Base-by-base conservation (phyloP, 306 rosid genomes). In the Cucumis hystrix region DNA sequence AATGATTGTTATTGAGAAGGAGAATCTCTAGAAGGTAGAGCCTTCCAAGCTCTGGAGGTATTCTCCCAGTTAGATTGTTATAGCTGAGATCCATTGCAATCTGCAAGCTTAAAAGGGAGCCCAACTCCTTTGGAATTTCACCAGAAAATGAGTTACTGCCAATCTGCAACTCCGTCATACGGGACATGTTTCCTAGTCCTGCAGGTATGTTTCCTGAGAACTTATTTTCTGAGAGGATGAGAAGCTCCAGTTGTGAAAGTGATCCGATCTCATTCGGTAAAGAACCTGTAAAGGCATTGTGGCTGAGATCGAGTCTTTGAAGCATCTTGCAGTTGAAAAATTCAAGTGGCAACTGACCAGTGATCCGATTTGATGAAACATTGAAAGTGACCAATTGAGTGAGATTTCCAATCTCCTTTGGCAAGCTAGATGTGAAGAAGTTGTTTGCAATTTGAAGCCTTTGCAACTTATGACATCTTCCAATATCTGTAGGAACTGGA, bases 271-370 rank as follows among this genome's bases (percentile, higher is more conserved):
- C 92, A 79, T 76, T 55, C 3, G 96, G 99, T 78, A 96, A 85
- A 76, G 89, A 77, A 60, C 84, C 90, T 6, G 61, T 54, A 54
- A 96, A 92, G 77, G 77, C 84, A 67, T 96, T 96, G 49, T 40
- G 79, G 74, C 99, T 91, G 79, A 96, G 90, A 80, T 96, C 99
- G 14, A 96, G 97, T 58, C 99, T 87, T 66, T 96, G 99, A 65
- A 96, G 97, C 89, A 17, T 88, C 83, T 78, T 84, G 82, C 98
- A 92, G 56, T 84, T 83, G 74, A 89, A 76, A 70, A 92, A 86
- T 39, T 88, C 93, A 20, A 65, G 78, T 2, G 97, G 98, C 80
- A 96, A 80, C 84, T 52, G 72, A 39, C 97, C 96, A 9, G 30
- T 75, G 78, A 96, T 84, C 72, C 59, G 89, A 82, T 96, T 96